phyloP scores from a whole-genome alignment of 768 basidiomycete genomes.

The Panaeolus cyanescens region DNA sequence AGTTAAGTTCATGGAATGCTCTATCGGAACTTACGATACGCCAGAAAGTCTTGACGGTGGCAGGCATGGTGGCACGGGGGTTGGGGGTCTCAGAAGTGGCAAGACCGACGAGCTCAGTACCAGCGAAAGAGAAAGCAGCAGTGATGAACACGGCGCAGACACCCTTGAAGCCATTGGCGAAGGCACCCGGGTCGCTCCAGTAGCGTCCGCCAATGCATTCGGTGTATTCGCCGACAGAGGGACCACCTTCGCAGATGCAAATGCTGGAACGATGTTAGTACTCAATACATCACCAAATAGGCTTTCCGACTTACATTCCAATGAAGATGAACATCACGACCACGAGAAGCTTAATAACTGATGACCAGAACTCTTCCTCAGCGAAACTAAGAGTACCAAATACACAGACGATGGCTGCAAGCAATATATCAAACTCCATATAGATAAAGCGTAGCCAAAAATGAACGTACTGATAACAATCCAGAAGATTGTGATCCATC shows the following conservation, averaged over 20 bases:
- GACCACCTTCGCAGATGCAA: constrained; percentile 45
- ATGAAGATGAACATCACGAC: constrained; percentile 49
- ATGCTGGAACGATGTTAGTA: constrained; percentile 22
- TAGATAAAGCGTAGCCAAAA: not conserved
- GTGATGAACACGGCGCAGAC: constrained; percentile 48
- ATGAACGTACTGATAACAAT: constrained; percentile 32
- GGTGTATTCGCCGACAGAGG: constrained; percentile 32
- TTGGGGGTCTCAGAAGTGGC: constrained; percentile 49
- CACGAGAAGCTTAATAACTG: constrained; percentile 45
- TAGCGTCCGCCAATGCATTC: constrained; percentile 37
- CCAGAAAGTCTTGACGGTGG: constrained; percentile 51
- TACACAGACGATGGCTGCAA: constrained; percentile 35
- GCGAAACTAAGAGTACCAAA: constrained; percentile 50
- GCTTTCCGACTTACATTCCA: constrained; percentile 33
- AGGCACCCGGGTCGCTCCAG: constrained; percentile 41
- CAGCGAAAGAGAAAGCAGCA: constrained; percentile 47
- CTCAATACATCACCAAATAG: too few relatives aligned
- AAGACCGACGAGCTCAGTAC: constrained; percentile 48
- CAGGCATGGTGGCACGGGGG: constrained; percentile 43
- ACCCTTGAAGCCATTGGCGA: constrained; percentile 48
- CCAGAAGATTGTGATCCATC: constrained; percentile 50
- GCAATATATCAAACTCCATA: not conserved
- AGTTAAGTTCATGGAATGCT: not conserved
- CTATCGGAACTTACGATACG: constrained; percentile 26
- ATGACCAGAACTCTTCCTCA: constrained; percentile 54